phyloP scores from a whole-genome alignment of 202 grass and related monocot genomes.

The Bolboschoenoplectus hybrid region DNA sequence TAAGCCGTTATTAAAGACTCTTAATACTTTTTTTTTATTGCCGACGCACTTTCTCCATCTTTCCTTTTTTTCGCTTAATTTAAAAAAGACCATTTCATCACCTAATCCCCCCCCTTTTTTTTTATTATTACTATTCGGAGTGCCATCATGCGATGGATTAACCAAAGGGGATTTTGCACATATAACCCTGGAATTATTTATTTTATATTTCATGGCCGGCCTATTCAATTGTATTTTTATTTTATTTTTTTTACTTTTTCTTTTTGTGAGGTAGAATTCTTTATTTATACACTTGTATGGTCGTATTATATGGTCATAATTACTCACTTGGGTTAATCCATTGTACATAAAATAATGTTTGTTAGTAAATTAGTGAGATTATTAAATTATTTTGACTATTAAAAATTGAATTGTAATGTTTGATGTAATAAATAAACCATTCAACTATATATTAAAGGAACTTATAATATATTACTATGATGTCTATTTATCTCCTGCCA shows the following conservation, averaged over 20 bases:
- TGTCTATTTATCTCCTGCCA: no score
- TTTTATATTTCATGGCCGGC: neutral
- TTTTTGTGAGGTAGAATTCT: neutral
- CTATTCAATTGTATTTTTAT: neutral
- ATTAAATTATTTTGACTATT: no score
- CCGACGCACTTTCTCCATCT: conserved; percentile 7
- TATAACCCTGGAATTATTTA: conserved; percentile 5
- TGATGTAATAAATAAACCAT: no score
- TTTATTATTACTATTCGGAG: neutral
- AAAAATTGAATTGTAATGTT: no score
- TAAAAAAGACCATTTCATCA: conserved; percentile 42
- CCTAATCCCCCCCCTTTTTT: neutral
- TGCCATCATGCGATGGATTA: neutral
- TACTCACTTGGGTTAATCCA: neutral
- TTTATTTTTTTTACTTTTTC: neutral
- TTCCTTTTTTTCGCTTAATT: conserved; percentile 21
- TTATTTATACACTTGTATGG: no score
- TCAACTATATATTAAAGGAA: no score
- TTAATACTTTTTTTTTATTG: conserved; percentile 22
- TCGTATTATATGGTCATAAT: neutral
- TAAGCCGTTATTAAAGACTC: conserved; percentile 22
- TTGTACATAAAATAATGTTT: neutral
- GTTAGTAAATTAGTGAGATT: neutral
- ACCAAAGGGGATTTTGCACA: neutral
- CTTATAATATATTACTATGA: no score